Evolutionary conservation across 2,329 filamentous ascomycete species (phyloP).

Genomic region (Ceratocystis variospora): DNA sequence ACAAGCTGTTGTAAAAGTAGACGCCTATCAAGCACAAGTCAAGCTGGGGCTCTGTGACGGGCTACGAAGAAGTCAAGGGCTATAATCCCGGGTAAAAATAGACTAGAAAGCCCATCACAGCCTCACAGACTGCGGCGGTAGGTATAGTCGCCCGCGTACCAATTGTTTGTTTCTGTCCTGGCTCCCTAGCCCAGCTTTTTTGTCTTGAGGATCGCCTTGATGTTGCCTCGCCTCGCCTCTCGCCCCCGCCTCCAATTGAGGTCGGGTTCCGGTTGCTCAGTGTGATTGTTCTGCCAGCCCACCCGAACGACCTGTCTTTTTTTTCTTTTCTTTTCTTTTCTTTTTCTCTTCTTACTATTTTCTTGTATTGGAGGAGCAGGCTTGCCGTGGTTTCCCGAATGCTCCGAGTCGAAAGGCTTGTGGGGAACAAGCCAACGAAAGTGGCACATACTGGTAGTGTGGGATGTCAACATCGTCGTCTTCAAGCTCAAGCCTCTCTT

Average conservation of each 20-base stretch:
- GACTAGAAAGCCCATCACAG: not conserved
- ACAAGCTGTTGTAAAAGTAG: not conserved
- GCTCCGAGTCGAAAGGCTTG: not conserved
- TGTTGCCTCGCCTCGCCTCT: not conserved
- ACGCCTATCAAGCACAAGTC: not conserved
- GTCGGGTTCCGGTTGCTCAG: not conserved
- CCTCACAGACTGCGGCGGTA: not conserved
- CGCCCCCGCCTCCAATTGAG: not conserved
- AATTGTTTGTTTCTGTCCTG: not conserved
- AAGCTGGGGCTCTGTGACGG: not conserved
- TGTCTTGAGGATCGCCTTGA: not conserved
- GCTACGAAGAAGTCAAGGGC: not conserved
- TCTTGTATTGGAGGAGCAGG: not conserved
- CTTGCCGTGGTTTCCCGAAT: not conserved
- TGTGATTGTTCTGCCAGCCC: not conserved
- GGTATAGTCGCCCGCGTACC: too few species aligned
- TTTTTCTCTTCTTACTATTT: not conserved
- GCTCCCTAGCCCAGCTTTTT: not conserved
- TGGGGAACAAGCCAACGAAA: not conserved
- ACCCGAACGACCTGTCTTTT: not conserved
- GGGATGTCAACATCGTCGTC: not conserved
- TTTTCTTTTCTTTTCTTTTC: not conserved
- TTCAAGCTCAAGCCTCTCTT: not conserved
- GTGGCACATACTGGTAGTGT: not conserved
- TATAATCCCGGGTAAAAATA: constrained; percentile 2